Conservation (phyloP, 352 stramenopile species). For the Phytophthora pisi region DNA sequence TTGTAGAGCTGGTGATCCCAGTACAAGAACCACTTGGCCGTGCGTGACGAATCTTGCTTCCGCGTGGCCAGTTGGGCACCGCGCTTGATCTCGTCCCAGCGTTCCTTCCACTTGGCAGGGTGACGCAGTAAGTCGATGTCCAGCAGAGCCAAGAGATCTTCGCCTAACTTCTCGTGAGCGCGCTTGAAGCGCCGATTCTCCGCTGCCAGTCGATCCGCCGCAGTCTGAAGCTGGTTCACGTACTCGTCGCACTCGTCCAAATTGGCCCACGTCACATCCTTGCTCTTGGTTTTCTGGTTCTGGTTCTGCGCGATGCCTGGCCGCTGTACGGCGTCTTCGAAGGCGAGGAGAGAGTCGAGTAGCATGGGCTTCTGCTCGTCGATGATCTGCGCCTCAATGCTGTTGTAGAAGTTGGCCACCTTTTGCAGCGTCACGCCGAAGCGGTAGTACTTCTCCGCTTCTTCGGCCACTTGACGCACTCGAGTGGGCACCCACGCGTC, state of each 20-base stretch:
- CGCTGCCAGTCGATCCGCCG: constrained; percentile 83
- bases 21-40: constrained; percentile 91
- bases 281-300: constrained; percentile 51
- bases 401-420: constrained; percentile 97
- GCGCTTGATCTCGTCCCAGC: constrained; percentile 85
- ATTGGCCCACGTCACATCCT: constrained; percentile 91
- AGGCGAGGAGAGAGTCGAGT: constrained; percentile 91
- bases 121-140: constrained; percentile 91
- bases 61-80: constrained; percentile 66
- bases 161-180: constrained; percentile 81
- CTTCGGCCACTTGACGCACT: constrained; percentile 75
- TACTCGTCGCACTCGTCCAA: constrained; percentile 93
- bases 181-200: constrained; percentile 93
- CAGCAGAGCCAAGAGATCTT: constrained; percentile 86
- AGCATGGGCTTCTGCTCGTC: constrained; percentile 95
- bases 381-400: constrained; percentile 94
- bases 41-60: constrained; percentile 84
- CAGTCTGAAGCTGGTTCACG: constrained; percentile 91
- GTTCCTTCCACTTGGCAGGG: constrained; percentile 87
- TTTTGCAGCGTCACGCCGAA: constrained; percentile 96
- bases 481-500: constrained; percentile 71
- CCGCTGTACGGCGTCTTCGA: constrained; percentile 87
- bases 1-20: constrained; percentile 98
- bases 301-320: constrained; percentile 55
- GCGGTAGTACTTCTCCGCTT: constrained; percentile 94